Base-by-base conservation (phyloP, 2,329 filamentous ascomycete species). In the Pseudogymnoascus sp. region DNA sequence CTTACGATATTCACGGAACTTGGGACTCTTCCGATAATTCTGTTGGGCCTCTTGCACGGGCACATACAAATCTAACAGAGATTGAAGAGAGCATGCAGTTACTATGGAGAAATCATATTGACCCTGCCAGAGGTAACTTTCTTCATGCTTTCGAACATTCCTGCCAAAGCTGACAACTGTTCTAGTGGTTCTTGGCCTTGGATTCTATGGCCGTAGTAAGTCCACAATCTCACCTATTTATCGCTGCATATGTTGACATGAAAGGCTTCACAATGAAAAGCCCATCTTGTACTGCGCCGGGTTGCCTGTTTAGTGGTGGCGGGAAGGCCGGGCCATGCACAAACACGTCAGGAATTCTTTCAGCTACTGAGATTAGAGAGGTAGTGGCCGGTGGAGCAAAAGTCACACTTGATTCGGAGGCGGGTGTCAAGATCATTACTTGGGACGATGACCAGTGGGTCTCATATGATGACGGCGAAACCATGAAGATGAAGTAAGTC, bases 21-120 rank as follows among this genome's bases (percentile, higher is more conserved):
- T 80, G 75, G 76, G 77, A 79, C 63, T 11, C 58, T 0, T 22
- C 66, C 0, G 69, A 67, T 62, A 72, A 73, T 62, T 74, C 63
- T 0, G 72, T 72, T 4, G 77, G 76, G 0, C 58, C 71, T 1
- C 69, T 69, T n/a, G 69, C 75, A 1, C 64, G 71, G 12, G 69
- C 69, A 0, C 78, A 81, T 63, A 78, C 79, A 0, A 79, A 81
- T 64, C 63, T 81, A 0, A 78, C 76, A 1, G 77, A 81, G 65
- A 80, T 80, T 30, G 70, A 76, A 5, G 28, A 66, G 0, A 72
- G 72, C 0, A 58, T 79, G 0, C 72, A 79, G 2, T 75, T 82
- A 0, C 69, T 82, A 3, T 82, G 80, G 78, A 71, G 77, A 4
- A 75, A 73, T 28, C 66, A 74, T 23, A 68, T 83, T 1, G 65